Evolutionary conservation across 1,139 yeast species (phyloP).

Genomic region (Trichomonascaceae sp.): DNA sequence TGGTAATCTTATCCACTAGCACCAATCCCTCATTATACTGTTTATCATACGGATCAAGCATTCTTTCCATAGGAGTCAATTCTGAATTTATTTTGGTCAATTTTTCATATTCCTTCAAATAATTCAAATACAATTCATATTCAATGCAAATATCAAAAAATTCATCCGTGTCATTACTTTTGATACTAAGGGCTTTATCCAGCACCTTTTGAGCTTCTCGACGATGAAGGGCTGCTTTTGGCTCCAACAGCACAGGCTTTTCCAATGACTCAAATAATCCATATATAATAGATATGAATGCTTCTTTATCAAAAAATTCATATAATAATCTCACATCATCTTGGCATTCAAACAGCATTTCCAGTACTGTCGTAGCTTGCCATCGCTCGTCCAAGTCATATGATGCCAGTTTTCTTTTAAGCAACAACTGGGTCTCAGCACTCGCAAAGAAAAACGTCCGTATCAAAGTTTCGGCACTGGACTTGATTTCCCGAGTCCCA

Average conservation of each 20-base stretch:
- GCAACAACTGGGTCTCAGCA: slow-evolving; percentile 12
- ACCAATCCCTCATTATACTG: neutral
- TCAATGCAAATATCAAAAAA: neutral
- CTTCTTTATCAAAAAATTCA: slow-evolving; percentile 10
- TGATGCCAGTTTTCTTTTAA: slow-evolving; percentile 12
- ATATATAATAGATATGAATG: slow-evolving; percentile 10
- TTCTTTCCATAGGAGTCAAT: neutral
- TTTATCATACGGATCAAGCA: neutral
- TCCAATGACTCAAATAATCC: slow-evolving; percentile 15
- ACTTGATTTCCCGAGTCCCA: slow-evolving; percentile 16
- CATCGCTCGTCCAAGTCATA: slow-evolving; percentile 11
- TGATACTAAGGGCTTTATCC: neutral
- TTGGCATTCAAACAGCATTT: neutral
- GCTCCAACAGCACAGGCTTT: neutral
- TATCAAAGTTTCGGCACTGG: slow-evolving; percentile 12
- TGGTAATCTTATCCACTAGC: neutral
- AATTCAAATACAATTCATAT: slow-evolving; percentile 5
- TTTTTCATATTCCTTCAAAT: neutral
- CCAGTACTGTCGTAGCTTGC: slow-evolving; percentile 12
- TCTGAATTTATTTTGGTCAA: neutral
- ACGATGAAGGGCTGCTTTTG: slow-evolving; percentile 12
- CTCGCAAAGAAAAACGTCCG: slow-evolving; percentile 12
- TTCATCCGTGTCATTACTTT: neutral
- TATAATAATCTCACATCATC: slow-evolving; percentile 5
- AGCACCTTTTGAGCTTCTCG: slow-evolving; percentile 10